Evolutionary conservation across 2,329 filamentous ascomycete species (phyloP).

Genomic region (Verticillium zaregamsianum): DNA sequence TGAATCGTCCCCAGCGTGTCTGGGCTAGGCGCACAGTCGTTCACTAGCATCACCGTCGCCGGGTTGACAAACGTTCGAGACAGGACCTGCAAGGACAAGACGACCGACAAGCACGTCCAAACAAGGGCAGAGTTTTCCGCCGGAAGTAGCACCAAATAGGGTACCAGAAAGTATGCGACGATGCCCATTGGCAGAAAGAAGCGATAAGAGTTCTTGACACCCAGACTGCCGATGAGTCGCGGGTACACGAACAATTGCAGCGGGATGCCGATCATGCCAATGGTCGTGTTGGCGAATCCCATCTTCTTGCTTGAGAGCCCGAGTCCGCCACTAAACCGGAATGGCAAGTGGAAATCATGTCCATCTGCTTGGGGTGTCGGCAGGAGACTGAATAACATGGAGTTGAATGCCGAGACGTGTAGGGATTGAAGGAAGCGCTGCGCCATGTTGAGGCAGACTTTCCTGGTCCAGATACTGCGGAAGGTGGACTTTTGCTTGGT

Average conservation of each 20-base stretch:
- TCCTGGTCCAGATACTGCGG: slow-evolving; percentile 11
- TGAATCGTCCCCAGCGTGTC: slow-evolving; percentile 17
- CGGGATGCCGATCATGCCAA: slow-evolving; percentile 17
- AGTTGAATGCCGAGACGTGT: slow-evolving; percentile 16
- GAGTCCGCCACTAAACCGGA: slow-evolving; percentile 17
- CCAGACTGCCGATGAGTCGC: slow-evolving; percentile 10
- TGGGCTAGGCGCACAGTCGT: slow-evolving; percentile 17
- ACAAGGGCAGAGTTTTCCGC: slow-evolving; percentile 7
- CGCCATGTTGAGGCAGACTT: slow-evolving; percentile 12
- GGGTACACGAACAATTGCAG: slow-evolving; percentile 18
- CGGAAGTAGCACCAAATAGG: slow-evolving; percentile 16
- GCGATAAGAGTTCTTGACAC: slow-evolving; percentile 14
- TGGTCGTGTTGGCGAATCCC: slow-evolving; percentile 18
- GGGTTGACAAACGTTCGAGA: slow-evolving; percentile 18
- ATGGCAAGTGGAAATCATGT: slow-evolving; percentile 5
- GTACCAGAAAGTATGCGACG: slow-evolving; percentile 14
- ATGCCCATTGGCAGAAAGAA: slow-evolving; percentile 17
- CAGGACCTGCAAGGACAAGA: slow-evolving; percentile 16
- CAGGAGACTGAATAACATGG: slow-evolving; percentile 17
- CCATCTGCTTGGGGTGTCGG: slow-evolving; percentile 10
- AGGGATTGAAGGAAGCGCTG: slow-evolving; percentile 9
- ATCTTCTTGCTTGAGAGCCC: slow-evolving; percentile 18
- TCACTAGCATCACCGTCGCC: slow-evolving; percentile 19
- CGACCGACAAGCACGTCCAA: slow-evolving; percentile 13
- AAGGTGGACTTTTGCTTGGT: slow-evolving; percentile 1